Percentiles rank a stretch among this genome's conserved stretches.
These are phyloP conservation scores for Staphylotrichum tortipilum DNA, from an alignment of 495 filamentous ascomycete species.

Conservation along the genomic window DNA sequence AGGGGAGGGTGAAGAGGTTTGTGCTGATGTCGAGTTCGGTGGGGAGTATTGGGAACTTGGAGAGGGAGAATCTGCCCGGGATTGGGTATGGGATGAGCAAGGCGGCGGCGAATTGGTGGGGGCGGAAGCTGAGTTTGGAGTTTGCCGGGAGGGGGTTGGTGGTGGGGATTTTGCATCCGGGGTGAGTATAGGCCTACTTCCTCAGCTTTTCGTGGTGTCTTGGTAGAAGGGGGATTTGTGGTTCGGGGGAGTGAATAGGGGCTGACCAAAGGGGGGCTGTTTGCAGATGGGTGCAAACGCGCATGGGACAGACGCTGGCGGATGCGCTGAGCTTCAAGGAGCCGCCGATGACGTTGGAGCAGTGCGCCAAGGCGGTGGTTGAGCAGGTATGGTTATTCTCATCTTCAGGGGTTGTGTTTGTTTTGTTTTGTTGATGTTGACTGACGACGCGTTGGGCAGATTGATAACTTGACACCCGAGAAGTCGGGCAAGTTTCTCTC, in stretches of 20 bases:
- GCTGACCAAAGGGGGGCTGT: not conserved
- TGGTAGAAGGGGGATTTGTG: too few relatives aligned
- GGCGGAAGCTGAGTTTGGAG: constrained; percentile 17
- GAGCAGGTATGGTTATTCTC: constrained; percentile 30
- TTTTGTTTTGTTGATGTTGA: not conserved
- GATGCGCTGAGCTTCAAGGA: constrained; percentile 24
- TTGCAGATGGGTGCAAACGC: constrained; percentile 35
- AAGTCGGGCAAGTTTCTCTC: constrained; percentile 20
- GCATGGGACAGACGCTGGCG: constrained; percentile 29
- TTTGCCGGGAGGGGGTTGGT: constrained; percentile 12
- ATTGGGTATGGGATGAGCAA: constrained; percentile 21
- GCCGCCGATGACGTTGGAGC: constrained; percentile 25
- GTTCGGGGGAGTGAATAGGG: too few relatives aligned
- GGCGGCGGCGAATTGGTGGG: constrained; percentile 22
- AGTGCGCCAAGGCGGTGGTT: constrained; percentile 22
- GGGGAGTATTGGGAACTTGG: constrained; percentile 26
- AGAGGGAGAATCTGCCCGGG: constrained; percentile 12
- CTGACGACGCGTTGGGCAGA: constrained; percentile 6
- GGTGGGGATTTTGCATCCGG: constrained; percentile 26
- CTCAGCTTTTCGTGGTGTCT: too few relatives aligned
- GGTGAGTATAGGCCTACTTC: constrained; percentile 12
- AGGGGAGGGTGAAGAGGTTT: constrained; percentile 15
- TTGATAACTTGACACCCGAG: constrained; percentile 18
- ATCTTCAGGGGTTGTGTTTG: too few relatives aligned
- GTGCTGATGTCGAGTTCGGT: constrained; percentile 25